Conservation (phyloP, 2,329 filamentous ascomycete species). For the Colletotrichum higginsianum region DNA sequence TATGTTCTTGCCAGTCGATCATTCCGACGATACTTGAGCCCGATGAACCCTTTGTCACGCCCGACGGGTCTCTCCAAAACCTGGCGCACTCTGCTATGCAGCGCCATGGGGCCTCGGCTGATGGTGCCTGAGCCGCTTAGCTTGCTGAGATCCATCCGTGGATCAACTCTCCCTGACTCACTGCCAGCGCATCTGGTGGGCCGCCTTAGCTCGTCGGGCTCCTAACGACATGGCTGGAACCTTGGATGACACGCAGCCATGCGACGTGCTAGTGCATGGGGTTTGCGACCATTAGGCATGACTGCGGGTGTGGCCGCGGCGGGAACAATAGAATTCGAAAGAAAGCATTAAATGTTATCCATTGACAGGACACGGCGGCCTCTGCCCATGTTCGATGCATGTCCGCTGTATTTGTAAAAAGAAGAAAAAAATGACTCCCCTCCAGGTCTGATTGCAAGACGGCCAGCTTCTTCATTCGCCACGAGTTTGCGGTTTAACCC, state of each 20-base stretch:
- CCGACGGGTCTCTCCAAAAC: constrained; percentile 10
- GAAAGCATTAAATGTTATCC: constrained; percentile 4
- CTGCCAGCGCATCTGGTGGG: constrained; percentile 40
- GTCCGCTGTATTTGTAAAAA: constrained; percentile 4
- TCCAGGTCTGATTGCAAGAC: constrained; percentile 17
- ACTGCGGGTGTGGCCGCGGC: constrained; percentile 28
- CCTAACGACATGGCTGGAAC: constrained; percentile 27
- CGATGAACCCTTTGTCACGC: constrained; percentile 22
- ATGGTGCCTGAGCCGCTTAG: constrained; percentile 29
- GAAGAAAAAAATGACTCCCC: not conserved
- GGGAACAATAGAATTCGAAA: constrained; percentile 13
- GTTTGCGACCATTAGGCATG: constrained; percentile 24
- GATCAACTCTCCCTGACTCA: constrained; percentile 35
- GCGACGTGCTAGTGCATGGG: constrained; percentile 1
- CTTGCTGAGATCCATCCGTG: constrained; percentile 34
- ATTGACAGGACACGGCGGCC: constrained; percentile 24
- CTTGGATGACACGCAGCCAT: constrained; percentile 35
- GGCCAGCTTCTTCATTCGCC: constrained; percentile 9
- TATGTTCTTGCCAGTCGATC: not conserved
- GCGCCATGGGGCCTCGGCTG: constrained; percentile 18
- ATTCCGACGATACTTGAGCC: constrained; percentile 4
- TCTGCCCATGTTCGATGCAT: constrained; percentile 19
- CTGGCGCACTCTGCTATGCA: constrained; percentile 15
- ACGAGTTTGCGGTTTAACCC: not conserved
- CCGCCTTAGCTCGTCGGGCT: constrained; percentile 28